phyloP scores from a whole-genome alignment of 768 basidiomycete species.

The Boletus vinaceobasis region DNA sequence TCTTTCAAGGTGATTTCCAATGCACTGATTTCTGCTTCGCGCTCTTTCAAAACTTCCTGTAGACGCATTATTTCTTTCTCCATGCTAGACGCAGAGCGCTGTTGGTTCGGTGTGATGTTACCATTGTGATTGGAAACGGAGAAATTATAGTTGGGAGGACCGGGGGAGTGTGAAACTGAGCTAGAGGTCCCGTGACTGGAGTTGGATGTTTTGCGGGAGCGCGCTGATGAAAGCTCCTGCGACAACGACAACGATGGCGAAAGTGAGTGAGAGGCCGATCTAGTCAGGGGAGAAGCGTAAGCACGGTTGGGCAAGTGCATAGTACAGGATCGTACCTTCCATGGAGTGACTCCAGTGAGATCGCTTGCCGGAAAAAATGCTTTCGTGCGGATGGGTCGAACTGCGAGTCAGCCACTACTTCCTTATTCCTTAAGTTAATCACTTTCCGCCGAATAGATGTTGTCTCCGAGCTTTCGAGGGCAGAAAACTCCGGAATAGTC shows the following conservation, averaged over 20 bases:
- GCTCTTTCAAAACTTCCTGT: conserved; percentile 86
- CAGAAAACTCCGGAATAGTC: conserved; percentile 39
- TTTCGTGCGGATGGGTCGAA: conserved; percentile 54
- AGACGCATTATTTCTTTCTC: conserved; percentile 95
- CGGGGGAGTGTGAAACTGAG: conserved; percentile 58
- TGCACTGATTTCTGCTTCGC: conserved; percentile 84
- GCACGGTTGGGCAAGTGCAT: conserved; percentile 1
- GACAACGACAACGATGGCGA: conserved; percentile 95
- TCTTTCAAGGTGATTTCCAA: conserved; percentile 58
- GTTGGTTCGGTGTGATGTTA: conserved; percentile 35
- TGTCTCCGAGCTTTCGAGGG: conserved; percentile 42
- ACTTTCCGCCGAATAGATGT: conserved; percentile 51
- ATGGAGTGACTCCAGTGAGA: conserved; percentile 85
- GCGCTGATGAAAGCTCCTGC: conserved; percentile 91
- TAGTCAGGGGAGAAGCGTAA: conserved; percentile 29
- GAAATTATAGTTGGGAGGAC: conserved; percentile 57
- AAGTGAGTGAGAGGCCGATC: conserved; percentile 90
- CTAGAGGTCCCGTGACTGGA: conserved; percentile 75
- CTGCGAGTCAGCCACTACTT: conserved; percentile 44
- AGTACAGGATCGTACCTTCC: conserved; percentile 53
- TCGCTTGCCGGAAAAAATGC: conserved; percentile 86
- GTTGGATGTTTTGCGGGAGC: conserved; percentile 78
- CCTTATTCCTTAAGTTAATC: conserved; percentile 47
- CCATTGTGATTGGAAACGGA: conserved; percentile 44
- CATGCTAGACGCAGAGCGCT: conserved; percentile 79